phyloP scores from a whole-genome alignment of 2,329 filamentous ascomycete species.

The Penicillium freii region DNA sequence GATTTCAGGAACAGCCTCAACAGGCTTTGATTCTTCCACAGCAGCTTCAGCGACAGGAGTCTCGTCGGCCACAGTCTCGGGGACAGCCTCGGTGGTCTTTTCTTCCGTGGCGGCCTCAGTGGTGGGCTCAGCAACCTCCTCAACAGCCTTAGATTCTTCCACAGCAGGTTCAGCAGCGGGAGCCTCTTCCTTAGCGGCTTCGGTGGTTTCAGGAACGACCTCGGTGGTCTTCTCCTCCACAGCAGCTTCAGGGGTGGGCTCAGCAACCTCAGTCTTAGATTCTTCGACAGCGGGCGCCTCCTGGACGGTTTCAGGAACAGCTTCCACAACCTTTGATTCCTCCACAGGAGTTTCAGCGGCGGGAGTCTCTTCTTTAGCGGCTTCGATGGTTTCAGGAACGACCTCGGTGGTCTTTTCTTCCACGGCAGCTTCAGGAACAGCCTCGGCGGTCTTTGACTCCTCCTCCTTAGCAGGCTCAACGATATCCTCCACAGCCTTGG shows the following conservation, averaged over 20 bases:
- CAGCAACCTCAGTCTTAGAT: neutral
- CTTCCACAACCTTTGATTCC: neutral
- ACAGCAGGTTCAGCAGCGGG: conserved; percentile 3
- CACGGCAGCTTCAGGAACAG: neutral
- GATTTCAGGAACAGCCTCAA: conserved; percentile 4
- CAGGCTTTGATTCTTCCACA: neutral
- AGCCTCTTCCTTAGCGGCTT: conserved; percentile 6
- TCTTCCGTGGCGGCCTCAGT: conserved; percentile 3
- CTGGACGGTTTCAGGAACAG: neutral
- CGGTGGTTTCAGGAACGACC: neutral
- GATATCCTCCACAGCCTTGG: conserved; percentile 1
- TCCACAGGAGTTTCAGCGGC: conserved; percentile 8
- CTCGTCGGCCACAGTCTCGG: conserved; percentile 4
- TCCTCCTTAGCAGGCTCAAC: conserved; percentile 2
- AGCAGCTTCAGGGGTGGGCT: conserved; percentile 1
- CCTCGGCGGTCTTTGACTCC: neutral
- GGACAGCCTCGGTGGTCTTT: neutral
- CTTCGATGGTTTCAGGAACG: neutral
- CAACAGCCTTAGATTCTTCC: neutral
- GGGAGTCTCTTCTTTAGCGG: conserved; percentile 7
- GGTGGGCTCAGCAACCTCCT: neutral
- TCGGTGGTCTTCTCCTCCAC: conserved; percentile 2
- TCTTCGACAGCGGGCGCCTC: neutral
- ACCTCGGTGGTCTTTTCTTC: conserved; percentile 8
- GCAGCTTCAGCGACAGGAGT: neutral